Evolutionary conservation across 768 basidiomycete genomes (phyloP).

Genomic region (Mycena crocata): DNA sequence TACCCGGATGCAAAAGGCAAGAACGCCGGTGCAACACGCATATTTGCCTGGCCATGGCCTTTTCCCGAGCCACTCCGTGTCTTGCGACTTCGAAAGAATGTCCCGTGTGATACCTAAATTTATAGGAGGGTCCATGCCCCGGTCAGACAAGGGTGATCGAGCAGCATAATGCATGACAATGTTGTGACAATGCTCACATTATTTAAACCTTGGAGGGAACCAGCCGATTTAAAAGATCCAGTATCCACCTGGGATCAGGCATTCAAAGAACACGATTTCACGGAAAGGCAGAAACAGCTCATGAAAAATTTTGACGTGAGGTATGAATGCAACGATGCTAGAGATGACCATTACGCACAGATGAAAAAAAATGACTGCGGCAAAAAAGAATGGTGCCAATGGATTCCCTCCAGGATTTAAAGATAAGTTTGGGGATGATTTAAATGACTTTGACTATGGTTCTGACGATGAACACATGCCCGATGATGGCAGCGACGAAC

Average conservation of each 20-base stretch:
- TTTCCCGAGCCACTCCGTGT: neutral
- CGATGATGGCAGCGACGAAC: no score
- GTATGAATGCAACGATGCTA: slow-evolving; percentile 33
- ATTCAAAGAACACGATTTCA: neutral
- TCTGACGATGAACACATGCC: no score
- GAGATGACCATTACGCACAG: slow-evolving; percentile 39
- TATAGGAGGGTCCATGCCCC: slow-evolving; percentile 41
- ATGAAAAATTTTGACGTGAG: slow-evolving; percentile 10
- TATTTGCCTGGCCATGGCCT: neutral
- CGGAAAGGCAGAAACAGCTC: neutral
- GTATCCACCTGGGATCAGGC: neutral
- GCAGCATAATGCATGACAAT: slow-evolving; percentile 38
- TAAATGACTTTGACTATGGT: neutral
- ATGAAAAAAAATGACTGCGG: neutral
- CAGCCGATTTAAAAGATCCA: slow-evolving; percentile 33
- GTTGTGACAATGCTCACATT: slow-evolving; percentile 48
- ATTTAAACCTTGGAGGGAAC: slow-evolving; percentile 41
- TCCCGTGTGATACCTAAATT: slow-evolving; percentile 41
- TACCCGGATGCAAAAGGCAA: neutral
- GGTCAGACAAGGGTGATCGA: slow-evolving; percentile 35
- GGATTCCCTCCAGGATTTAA: neutral
- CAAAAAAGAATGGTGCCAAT: neutral
- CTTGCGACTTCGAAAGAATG: neutral
- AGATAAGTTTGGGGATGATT: neutral
- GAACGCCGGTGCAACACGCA: neutral